These are phyloP conservation scores for Lyophyllum shimeji DNA, from an alignment of 768 basidiomycete species.

Conservation along the genomic window DNA sequence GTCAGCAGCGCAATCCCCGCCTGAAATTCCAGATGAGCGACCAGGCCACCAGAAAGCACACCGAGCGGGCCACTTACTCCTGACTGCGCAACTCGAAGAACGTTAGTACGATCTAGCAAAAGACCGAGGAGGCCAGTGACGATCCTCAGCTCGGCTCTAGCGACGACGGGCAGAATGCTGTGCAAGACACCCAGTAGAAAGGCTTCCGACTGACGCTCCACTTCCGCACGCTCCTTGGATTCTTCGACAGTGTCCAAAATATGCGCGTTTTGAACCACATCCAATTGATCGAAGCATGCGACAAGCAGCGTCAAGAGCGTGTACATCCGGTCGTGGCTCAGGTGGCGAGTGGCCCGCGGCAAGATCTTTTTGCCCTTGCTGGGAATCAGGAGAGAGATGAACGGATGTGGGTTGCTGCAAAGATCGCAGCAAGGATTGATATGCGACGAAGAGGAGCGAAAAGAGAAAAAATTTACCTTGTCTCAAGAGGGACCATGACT, in stretches of 20 bases:
- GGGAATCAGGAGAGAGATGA: constrained; percentile 85
- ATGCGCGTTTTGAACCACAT: constrained; percentile 81
- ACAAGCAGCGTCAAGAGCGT: constrained; percentile 89
- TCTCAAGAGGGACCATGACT: constrained; percentile 90
- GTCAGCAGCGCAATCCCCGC: constrained; percentile 92
- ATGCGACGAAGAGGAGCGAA: not conserved
- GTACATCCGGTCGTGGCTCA: constrained; percentile 75
- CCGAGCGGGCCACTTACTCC: constrained; percentile 52
- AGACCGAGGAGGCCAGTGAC: constrained; percentile 86
- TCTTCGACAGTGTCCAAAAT: constrained; percentile 69
- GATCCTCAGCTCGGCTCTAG: constrained; percentile 74
- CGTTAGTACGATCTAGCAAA: constrained; percentile 75
- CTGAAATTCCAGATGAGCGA: constrained; percentile 37
- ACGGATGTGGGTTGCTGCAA: constrained; percentile 88
- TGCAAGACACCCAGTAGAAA: constrained; percentile 87
- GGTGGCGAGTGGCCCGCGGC: constrained; percentile 83
- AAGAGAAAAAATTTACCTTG: constrained; percentile 58
- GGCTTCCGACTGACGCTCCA: constrained; percentile 87
- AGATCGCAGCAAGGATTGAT: not conserved
- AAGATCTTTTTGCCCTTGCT: constrained; percentile 93
- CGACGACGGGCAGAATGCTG: constrained; percentile 81
- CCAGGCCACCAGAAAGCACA: not conserved
- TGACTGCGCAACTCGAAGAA: constrained; percentile 71
- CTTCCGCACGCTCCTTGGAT: constrained; percentile 58
- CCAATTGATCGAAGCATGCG: constrained; percentile 92